Evolutionary conservation across 1,284 basidiomycete species (phyloP).

Genomic region (Caloboletus inedulis): DNA sequence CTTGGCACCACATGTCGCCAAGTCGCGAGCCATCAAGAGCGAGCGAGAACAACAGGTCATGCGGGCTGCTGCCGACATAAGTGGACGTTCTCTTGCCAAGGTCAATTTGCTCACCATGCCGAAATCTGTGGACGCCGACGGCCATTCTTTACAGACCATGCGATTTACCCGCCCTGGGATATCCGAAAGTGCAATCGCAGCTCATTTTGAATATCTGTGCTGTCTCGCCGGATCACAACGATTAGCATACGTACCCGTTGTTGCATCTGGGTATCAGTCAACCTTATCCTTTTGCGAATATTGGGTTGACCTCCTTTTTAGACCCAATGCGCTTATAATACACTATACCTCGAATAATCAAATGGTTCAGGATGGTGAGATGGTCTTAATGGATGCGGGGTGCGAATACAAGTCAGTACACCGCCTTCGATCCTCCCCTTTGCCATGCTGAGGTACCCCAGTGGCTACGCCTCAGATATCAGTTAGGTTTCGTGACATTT

Average conservation of each 20-base stretch:
- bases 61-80: constrained; percentile 73
- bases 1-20: constrained; percentile 59
- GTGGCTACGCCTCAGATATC: constrained; percentile 95
- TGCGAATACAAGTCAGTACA: constrained; percentile 78
- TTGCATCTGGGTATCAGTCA: constrained; percentile 77
- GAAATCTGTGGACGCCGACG: not conserved
- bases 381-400: constrained; percentile 87
- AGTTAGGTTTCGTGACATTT: constrained; percentile 47
- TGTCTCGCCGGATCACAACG: constrained; percentile 76
- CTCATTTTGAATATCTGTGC: constrained; percentile 88
- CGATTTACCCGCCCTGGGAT: constrained; percentile 68
- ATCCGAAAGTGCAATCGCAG: constrained; percentile 73
- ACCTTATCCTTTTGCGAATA: not conserved
- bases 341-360: constrained; percentile 93
- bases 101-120: constrained; percentile 35
- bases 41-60: constrained; percentile 66
- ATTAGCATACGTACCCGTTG: constrained; percentile 91
- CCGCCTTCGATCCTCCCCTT: not conserved
- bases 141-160: constrained; percentile 61
- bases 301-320: constrained; percentile 30
- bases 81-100: constrained; percentile 73
- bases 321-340: constrained; percentile 83
- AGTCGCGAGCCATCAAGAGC: constrained; percentile 70
- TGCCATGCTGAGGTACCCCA: constrained; percentile 31
- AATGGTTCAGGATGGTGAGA: constrained; percentile 65